A percentile compares a stretch with the other conserved stretches of the same genome.
Conservation (phyloP, 2,329 filamentous ascomycete species). For the Colletotrichum chrysophilum region DNA sequence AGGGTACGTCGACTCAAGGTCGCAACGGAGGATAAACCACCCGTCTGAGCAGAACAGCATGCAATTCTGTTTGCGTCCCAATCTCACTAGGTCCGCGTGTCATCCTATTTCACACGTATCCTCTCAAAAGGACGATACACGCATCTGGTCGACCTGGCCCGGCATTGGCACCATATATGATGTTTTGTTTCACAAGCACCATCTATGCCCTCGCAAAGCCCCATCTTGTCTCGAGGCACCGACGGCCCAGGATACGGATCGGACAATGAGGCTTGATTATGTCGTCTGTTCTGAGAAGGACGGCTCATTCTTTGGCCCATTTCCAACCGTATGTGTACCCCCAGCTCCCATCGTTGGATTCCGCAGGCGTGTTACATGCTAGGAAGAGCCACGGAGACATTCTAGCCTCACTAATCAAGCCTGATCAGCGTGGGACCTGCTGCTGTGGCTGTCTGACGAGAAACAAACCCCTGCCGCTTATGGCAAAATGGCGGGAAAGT, state of each 20-base stretch:
- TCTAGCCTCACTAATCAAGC: background rate
- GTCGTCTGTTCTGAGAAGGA: background rate
- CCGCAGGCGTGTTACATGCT: background rate
- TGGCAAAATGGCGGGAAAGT: background rate
- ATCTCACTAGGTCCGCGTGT: background rate
- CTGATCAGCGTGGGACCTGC: slow-evolving; percentile 6
- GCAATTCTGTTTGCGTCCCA: background rate
- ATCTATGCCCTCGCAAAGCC: background rate
- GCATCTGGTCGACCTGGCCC: background rate
- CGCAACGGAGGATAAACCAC: background rate
- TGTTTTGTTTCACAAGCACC: background rate
- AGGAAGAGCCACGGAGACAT: background rate
- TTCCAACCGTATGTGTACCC: background rate
- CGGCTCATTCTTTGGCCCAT: background rate
- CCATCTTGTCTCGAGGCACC: background rate
- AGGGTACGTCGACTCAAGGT: background rate
- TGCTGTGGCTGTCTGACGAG: slow-evolving; percentile 10
- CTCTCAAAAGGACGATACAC: background rate
- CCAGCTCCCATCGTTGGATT: background rate
- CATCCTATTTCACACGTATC: background rate
- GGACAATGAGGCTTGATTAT: background rate
- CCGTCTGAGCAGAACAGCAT: background rate
- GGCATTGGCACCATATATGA: background rate
- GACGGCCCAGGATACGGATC: background rate
- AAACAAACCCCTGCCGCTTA: background rate